Base-by-base conservation (phyloP, 176 grass and related monocot species). In the Secale cereale region DNA sequence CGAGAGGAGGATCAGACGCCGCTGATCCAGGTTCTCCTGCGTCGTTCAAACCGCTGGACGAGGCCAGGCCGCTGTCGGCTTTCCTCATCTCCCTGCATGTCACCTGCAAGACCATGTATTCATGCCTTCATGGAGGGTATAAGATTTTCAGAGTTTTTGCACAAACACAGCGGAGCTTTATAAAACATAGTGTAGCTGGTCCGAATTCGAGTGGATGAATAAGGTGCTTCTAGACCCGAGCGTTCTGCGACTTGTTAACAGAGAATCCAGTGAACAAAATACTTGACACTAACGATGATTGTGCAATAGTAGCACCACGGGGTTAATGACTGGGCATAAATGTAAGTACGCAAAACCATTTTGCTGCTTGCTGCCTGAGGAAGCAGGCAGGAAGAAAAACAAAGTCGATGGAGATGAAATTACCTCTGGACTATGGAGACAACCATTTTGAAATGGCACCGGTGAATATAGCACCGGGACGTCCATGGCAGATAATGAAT, bases 61-160 rank as follows among this genome's bases (percentile, higher is more conserved):
- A 86, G 48, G 72, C 86, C 52, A 71, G 19, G 5, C 87, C 78
- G 27, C 78, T 84, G 79, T 92, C 88, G 26, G 91, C 97, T 87
- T 87, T 94, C 83, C 90, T 95, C 84, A 94, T 92, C 88, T 99
- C 97, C 86, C 88, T 92, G 70, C 93, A 99, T 89, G 78, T 90
- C 50, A 99, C 91, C 93, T 99, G 84, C 72, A 79, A 33, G 43
- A 67, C 22, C 4, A 82, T 27, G 17, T 22, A 0, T 40, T 59
- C 74, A 82, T 27, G 17, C 16, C 0, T 40, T 59, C 74, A 33
- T 12, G 19, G 56, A 32, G 33, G 50, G 16, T 16, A 48, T 16
- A 1, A 48, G 14, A 48, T 48, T 48, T 48, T 48, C 48, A 16
- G 6, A 52, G 48, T 19, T 52, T 52, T 52, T 19, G 48, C 48